Base-by-base conservation (phyloP, 1,139 yeast species). In the Yamadazyma friedrichii region DNA sequence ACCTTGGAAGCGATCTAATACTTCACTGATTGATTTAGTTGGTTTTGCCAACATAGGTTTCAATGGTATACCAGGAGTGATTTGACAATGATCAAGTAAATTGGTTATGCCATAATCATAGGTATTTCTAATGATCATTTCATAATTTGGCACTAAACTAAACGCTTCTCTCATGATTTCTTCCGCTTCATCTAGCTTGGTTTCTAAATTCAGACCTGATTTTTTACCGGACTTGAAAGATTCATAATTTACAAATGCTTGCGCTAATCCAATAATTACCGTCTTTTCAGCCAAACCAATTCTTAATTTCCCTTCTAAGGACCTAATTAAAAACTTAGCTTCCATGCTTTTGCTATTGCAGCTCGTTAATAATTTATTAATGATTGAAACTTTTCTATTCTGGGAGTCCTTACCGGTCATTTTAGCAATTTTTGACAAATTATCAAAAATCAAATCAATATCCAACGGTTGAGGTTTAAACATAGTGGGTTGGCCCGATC, bases 1-100 rank as follows among this genome's bases (percentile, higher is more conserved):
- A 27, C 84, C 91, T 50, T 85, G 87, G 59, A 93, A 89, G 42
- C 95, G 72, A 58, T 93, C 96, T 44, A 93, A 71, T 0, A 94
- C 87, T 58, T 94, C 99, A 24, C 86, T 77, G 35, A 94, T 83
- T 2, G 96, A 80, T 56, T 93, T 93, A 0, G 98, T 91, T 2
- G 99, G 98, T 58, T 93, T 93, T 4, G 99, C 99, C 55, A 93
- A 76, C 98, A 93, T 93, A 0, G 99, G 98, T 57, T 91, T 91
- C 53, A 93, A 70, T 1, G 99, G 99, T 12, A 94, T 82, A 1
- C 98, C 98, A 0, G 98, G 96, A 9, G 84, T 81, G 44, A 93
- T 66, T 35, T 80, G 82, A 54, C 95, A 82, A 50, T 84, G 79
- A 10, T 84, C 83, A 34, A 77, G 67, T 29, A 93, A 60, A 35